phyloP scores from a whole-genome alignment of 2,329 filamentous ascomycete genomes.

The Penicillium sp. region DNA sequence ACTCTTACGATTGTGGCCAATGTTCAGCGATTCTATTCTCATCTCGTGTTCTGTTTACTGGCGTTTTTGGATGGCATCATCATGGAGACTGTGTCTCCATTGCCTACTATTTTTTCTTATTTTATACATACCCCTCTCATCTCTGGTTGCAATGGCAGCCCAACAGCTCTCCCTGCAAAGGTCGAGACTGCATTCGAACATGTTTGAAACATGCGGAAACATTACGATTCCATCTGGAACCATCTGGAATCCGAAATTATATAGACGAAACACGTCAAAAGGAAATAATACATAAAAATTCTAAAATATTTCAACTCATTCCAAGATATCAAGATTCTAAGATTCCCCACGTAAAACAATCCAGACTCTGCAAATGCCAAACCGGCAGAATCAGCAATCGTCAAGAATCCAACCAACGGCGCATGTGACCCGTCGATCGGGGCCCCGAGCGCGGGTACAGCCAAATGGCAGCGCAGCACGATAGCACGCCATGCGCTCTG shows the following conservation, averaged over 20 bases:
- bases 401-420: slow-evolving; percentile 4
- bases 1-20: slow-evolving; percentile 14
- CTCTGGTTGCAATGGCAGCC: slow-evolving; percentile 7
- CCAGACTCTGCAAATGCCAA: neutral
- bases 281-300: neutral
- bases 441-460: slow-evolving; percentile 2
- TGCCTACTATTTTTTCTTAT: neutral
- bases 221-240: slow-evolving; percentile 17
- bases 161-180: slow-evolving; percentile 21
- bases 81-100: neutral
- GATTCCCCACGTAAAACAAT: neutral
- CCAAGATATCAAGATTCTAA: too few relatives aligned
- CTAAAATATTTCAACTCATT: neutral
- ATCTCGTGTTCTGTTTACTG: slow-evolving; percentile 18
- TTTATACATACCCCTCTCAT: slow-evolving; percentile 10
- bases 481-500: slow-evolving; percentile 8
- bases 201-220: slow-evolving; percentile 4
- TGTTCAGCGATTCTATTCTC: slow-evolving; percentile 6
- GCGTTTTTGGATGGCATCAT: slow-evolving; percentile 16
- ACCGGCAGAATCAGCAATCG: slow-evolving; percentile 8
- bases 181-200: slow-evolving; percentile 21
- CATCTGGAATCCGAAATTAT: slow-evolving; percentile 4
- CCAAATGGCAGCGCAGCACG: slow-evolving; percentile 1
- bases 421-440: slow-evolving; percentile 25
- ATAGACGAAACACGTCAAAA: slow-evolving; percentile 5